Evolutionary conservation across 2,329 filamentous ascomycete genomes (phyloP).

Genomic region (Aspergillus sp.): DNA sequence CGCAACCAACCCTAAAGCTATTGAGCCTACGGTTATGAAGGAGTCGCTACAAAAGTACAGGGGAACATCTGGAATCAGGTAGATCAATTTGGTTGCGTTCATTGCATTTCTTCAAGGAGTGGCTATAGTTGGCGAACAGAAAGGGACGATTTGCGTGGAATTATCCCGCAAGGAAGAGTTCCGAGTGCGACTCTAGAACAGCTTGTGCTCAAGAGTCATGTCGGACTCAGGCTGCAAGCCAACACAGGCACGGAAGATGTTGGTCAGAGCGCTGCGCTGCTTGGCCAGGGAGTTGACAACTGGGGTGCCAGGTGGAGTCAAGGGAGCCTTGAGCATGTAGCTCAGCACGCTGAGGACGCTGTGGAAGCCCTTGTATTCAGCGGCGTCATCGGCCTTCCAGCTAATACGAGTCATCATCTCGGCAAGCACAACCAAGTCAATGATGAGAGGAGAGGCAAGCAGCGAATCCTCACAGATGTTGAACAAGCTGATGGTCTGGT

Average conservation of each 20-base stretch:
- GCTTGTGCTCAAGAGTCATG: constrained; percentile 99
- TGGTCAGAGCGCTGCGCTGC: constrained; percentile 90
- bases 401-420: constrained; percentile 99
- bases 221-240: constrained; percentile 96
- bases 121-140: constrained; percentile 26
- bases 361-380: constrained; percentile 90
- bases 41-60: not conserved
- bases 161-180: not conserved
- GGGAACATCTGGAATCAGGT: not conserved
- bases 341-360: constrained; percentile 94
- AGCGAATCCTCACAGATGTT: constrained; percentile 99
- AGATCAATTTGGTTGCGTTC: not conserved
- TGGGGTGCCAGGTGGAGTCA: constrained; percentile 91
- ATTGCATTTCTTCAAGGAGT: constrained; percentile 23
- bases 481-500: constrained; percentile 97
- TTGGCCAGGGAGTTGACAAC: constrained; percentile 95
- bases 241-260: constrained; percentile 98
- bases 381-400: constrained; percentile 70
- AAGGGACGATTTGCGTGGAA: no score
- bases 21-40: not conserved
- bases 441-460: constrained; percentile 92
- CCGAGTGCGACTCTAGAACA: constrained; percentile 60
- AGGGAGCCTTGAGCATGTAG: constrained; percentile 96
- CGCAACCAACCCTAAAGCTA: no score
- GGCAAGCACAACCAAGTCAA: constrained; percentile 86